These are phyloP conservation scores for Fusarium austroafricanum DNA, from an alignment of 2,329 filamentous ascomycete genomes.

Conservation along the genomic window DNA sequence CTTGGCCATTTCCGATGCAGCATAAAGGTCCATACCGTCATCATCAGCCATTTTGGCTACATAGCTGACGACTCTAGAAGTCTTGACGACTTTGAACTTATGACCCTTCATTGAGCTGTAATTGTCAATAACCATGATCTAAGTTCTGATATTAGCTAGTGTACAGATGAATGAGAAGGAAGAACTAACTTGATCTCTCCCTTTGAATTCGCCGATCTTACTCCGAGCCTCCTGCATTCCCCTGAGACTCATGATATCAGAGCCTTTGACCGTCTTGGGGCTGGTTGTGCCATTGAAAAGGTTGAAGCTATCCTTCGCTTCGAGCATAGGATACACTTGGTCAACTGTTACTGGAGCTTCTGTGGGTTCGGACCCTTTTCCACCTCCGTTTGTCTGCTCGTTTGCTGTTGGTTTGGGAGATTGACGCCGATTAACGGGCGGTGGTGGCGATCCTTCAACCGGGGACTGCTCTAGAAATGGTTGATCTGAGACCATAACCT, in stretches of 20 bases:
- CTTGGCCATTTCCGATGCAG: background rate
- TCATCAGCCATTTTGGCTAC: background rate
- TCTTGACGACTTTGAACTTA: background rate
- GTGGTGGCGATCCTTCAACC: too few species aligned
- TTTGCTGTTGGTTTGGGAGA: too few species aligned
- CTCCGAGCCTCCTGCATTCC: background rate
- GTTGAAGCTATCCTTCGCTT: background rate
- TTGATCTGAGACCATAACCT: too few species aligned
- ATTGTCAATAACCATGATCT: background rate
- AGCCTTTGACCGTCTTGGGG: background rate
- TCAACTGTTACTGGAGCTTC: background rate
- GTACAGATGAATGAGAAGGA: too few species aligned
- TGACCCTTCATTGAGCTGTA: background rate
- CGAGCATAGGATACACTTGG: background rate
- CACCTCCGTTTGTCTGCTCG: too few species aligned
- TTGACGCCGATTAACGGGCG: too few species aligned
- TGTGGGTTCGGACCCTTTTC: too few species aligned
- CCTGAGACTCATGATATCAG: background rate
- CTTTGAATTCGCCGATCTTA: background rate
- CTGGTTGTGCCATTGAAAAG: too few species aligned
- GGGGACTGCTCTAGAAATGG: too few species aligned
- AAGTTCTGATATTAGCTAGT: background rate
- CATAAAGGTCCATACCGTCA: background rate
- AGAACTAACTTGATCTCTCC: background rate
- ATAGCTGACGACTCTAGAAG: background rate